A percentile compares a stretch with the other conserved stretches of the same genome.
phyloP scores from a whole-genome alignment of 2,329 filamentous ascomycete species.

The Exophiala xenobiotica region DNA sequence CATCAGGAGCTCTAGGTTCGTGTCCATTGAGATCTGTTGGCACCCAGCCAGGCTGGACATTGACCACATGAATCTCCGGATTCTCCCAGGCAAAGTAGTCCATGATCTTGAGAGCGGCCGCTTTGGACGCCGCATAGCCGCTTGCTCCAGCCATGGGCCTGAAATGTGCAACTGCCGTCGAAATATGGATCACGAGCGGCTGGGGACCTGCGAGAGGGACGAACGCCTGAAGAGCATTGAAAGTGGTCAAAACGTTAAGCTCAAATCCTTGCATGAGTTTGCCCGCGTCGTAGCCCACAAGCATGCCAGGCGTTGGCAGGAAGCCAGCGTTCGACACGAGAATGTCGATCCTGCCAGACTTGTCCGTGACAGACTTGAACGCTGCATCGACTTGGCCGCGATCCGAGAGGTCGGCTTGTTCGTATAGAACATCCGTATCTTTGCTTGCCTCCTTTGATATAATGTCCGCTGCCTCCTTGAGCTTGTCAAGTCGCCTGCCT shows the following conservation, averaged over 20 bases:
- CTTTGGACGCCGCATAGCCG: slow-evolving; percentile 44
- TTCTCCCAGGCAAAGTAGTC: slow-evolving; percentile 45
- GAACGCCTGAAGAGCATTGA: slow-evolving; percentile 18
- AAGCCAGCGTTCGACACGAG: slow-evolving; percentile 17
- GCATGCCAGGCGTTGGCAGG: slow-evolving; percentile 1
- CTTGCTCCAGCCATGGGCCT: background rate
- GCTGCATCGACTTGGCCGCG: background rate
- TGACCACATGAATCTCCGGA: slow-evolving; percentile 40
- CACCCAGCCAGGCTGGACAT: slow-evolving; percentile 45
- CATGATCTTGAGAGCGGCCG: slow-evolving; percentile 42
- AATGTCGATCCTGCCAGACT: slow-evolving; percentile 10
- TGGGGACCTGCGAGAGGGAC: slow-evolving; percentile 5
- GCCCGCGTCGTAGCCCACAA: slow-evolving; percentile 6
- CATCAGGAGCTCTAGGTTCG: background rate
- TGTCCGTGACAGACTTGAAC: slow-evolving; percentile 1
- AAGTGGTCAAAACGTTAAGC: slow-evolving; percentile 10
- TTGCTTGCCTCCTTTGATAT: background rate
- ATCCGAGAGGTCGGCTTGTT: slow-evolving; percentile 2
- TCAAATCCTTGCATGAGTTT: slow-evolving; percentile 15
- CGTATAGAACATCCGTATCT: background rate
- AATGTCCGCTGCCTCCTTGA: background rate
- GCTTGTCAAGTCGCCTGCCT: background rate
- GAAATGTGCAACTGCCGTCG: slow-evolving; percentile 8
- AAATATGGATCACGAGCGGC: slow-evolving; percentile 13
- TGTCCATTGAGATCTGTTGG: slow-evolving; percentile 18